Evolutionary conservation across 2,329 filamentous ascomycete genomes (phyloP), one percentile per base, ranked within the genome.

Genomic region (Sporothrix sp.): DNA sequence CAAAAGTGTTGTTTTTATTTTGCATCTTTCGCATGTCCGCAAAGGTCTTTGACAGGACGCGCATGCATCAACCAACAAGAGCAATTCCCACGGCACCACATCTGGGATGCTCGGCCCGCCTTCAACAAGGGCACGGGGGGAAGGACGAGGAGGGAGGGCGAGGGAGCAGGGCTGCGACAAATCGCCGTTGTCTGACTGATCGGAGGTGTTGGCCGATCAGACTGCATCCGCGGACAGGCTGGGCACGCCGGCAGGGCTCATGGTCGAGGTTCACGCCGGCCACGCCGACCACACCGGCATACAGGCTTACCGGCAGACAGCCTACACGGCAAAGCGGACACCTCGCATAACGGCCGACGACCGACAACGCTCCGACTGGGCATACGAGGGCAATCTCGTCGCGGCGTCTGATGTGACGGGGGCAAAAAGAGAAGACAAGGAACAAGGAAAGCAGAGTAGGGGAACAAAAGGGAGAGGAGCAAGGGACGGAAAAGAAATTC

Each of bases 61-160:
- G n/a, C 43, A 46, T 46, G 43, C 43, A 14, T 30, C 25, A 16
- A 23, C 27, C 42, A 23, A 44, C n/a, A 46, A 21, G 8, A 46
- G 32, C 32, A 46, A 7, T 13, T 35, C 32, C 43, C 14, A 21
- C 7, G 43, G 36, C 43, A 46, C 21, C 14, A 30, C 20, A 30
- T 46, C 21, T 18, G 3, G 32, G 43, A 20, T 27, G 43, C 20
- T 16, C 23, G n/a, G 50, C 36, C 50, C 35, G 43, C 43, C 43
- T 47, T 51, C 50, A 51, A 47, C 50, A 47, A 42, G 20, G 27
- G 42, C 32, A 42, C 6, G 32, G 32, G 35, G n/a, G 37, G 35
- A 42, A 32, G 36, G n/a, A n/a, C n/a, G n/a, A 38, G 45, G 30
- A 45, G 32, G 18, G 21, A 27, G 5, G 43, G 46, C 8, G 38